These are phyloP conservation scores for Calocybe cyanea DNA, from an alignment of 768 basidiomycete species.

Conservation along the genomic window DNA sequence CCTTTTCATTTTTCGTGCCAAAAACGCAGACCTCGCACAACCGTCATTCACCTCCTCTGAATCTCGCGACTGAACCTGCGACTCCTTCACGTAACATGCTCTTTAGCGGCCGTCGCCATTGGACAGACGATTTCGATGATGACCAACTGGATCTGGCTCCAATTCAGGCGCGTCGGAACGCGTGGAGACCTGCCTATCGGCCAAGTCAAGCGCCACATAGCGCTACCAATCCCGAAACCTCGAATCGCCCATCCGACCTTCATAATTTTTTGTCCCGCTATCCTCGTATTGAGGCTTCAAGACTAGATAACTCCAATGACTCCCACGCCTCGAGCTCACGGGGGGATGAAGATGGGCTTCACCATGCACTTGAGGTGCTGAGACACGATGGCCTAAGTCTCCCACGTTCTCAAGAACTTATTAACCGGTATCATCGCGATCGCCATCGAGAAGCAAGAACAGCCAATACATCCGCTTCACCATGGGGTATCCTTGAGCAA, in stretches of 20 bases:
- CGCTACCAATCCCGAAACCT: neutral
- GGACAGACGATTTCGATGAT: conserved; percentile 2
- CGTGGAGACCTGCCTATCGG: neutral
- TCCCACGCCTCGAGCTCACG: conserved; percentile 8
- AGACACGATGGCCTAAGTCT: conserved; percentile 25
- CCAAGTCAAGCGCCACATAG: neutral
- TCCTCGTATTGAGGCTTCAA: conserved; percentile 24
- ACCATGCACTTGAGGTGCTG: conserved; percentile 28
- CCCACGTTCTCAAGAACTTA: conserved; percentile 27
- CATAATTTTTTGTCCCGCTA: conserved; percentile 22
- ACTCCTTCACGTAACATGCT: neutral
- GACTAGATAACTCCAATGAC: conserved; percentile 16
- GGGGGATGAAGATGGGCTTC: conserved; percentile 23
- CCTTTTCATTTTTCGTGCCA: neutral
- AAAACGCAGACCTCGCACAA: conserved; percentile 4
- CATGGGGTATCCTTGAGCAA: conserved; percentile 14
- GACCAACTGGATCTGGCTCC: neutral
- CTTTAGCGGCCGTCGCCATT: neutral
- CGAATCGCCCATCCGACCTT: conserved; percentile 13
- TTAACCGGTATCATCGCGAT: conserved; percentile 24
- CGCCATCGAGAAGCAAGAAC: conserved; percentile 9
- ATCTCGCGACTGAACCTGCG: neutral
- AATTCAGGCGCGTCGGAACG: neutral
- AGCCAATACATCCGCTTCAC: conserved; percentile 1
- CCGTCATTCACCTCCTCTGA: neutral